Percentiles rank a stretch among this genome's conserved stretches.
phyloP scores from a whole-genome alignment of 352 stramenopile species.

The Globisporangium parvum region DNA sequence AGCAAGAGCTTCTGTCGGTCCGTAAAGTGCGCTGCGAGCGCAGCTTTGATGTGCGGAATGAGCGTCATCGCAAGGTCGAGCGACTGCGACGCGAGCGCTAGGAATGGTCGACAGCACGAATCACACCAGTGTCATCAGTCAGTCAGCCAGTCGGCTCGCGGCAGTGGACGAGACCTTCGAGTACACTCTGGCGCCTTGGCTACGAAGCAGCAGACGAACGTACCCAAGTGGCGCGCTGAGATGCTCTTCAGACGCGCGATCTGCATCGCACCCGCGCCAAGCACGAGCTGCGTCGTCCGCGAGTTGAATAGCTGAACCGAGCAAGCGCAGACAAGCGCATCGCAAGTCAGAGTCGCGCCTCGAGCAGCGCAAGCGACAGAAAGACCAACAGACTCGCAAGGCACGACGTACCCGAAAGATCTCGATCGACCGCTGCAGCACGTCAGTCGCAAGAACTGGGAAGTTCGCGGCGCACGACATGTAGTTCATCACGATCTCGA shows the following conservation, averaged over 20 bases:
- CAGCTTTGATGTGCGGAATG: constrained; percentile 93
- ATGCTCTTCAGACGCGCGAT: constrained; percentile 95
- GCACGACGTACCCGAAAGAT: constrained; percentile 61
- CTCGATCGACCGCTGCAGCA: constrained; percentile 91
- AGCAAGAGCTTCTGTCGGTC: constrained; percentile 95
- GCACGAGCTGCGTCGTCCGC: constrained; percentile 93
- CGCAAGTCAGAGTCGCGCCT: no score
- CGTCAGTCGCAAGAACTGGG: constrained; percentile 90
- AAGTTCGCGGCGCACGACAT: constrained; percentile 92
- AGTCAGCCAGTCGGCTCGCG: not conserved
- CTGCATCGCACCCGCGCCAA: constrained; percentile 95
- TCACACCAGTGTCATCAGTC: not conserved
- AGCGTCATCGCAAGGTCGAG: constrained; percentile 92
- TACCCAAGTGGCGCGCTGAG: constrained; percentile 92
- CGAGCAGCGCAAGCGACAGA: no score
- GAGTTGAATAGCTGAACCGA: constrained; percentile 91
- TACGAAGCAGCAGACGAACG: not conserved
- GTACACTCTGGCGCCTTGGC: no score
- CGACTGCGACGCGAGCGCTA: constrained; percentile 94
- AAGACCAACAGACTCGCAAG: no score
- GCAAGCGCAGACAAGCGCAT: no score
- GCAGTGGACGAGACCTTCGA: no score
- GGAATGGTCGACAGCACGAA: no score
- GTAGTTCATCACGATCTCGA: constrained; percentile 96
- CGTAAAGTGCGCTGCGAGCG: constrained; percentile 93